phyloP scores from a whole-genome alignment of 169 alveolate genomes.

The Plasmodium fragile region DNA sequence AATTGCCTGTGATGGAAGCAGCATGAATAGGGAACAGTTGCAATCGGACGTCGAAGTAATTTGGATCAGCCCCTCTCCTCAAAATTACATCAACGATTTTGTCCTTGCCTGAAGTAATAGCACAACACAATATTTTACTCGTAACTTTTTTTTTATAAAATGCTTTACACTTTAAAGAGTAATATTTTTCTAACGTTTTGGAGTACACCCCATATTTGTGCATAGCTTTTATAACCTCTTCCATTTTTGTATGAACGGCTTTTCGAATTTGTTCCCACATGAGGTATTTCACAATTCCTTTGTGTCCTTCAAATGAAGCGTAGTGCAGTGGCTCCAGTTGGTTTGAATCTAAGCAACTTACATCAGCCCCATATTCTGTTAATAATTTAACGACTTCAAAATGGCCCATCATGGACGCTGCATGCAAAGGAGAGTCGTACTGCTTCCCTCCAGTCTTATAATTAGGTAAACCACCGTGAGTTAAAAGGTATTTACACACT shows the following conservation, averaged over 20 bases:
- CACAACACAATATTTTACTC: conserved; percentile 60
- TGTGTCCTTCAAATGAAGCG: conserved; percentile 75
- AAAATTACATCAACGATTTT: conserved; percentile 36
- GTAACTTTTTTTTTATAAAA: conserved; percentile 48
- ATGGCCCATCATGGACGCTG: conserved; percentile 83
- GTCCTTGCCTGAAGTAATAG: conserved; percentile 42
- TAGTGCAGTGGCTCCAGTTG: conserved; percentile 52
- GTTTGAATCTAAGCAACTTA: conserved; percentile 34
- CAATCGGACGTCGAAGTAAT: conserved; percentile 59
- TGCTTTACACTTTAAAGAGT: conserved; percentile 31
- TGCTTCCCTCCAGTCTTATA: conserved; percentile 5
- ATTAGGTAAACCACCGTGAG: conserved; percentile 35
- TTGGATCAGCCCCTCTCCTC: conserved; percentile 64
- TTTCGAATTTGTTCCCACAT: conserved; percentile 49
- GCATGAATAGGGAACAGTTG: conserved; percentile 74
- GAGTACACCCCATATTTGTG: conserved; percentile 51
- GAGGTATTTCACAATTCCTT: conserved; percentile 57
- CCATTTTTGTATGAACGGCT: conserved; percentile 17
- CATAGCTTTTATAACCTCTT: conserved; percentile 17
- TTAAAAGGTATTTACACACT: conserved; percentile 24
- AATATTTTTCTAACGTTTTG: conserved; percentile 26
- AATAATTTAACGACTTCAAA: conserved; percentile 77
- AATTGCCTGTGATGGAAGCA: conserved; percentile 60
- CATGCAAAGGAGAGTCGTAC: conserved; percentile 81
- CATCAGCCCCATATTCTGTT: conserved; percentile 75